Base-by-base conservation (phyloP, 2,329 filamentous ascomycete genomes). In the Chlorencoelia australis region DNA sequence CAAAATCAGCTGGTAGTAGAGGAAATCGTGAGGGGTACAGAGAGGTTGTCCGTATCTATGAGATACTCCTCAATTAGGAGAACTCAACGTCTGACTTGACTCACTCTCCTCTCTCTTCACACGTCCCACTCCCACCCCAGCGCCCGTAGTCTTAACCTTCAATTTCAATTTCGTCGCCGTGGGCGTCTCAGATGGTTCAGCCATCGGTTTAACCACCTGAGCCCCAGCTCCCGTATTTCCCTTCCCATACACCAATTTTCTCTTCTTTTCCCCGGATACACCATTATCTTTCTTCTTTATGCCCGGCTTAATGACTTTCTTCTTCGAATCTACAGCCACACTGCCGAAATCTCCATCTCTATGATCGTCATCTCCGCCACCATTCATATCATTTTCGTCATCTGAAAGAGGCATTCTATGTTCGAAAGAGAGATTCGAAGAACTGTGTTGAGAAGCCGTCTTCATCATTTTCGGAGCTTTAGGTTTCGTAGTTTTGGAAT, bases 331-430 rank as follows among this genome's bases (percentile, higher is more conserved):
- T 9, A 48, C 44, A 2, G 44, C 35, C 5, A 43, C 44, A 7
- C 44, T 48, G 19, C 45, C 46, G 35, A 47, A 54, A 24, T 53
- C 48, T 15, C 48, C 48, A 32, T 53, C 51, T 32, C 46, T 42
- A 28, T 51, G 47, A 36, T 55, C 52, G 19, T 53, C 48, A 2
- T 43, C 42, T n/a, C 44, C 7, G 33, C 43, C 30, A 47, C 49
- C n/a, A n/a, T n/a, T n/a, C n/a, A n/a, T n/a, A 26, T 48, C 40
- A 17, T 46, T 44, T n/a, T 49, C 44, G 17, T 48, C 49, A 35
- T 49, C 48, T 19, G 37, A 44, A 18, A 36, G 28, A 13, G 44
- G 44, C 14, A 40, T 38, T 25, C 46, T 48, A 15, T 48, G 40
- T 21, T 52, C 50, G 25, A 52, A 51, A 30, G 45, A 48, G 11